Percentiles rank a stretch among this genome's conserved stretches.
Evolutionary conservation across 805 yeast species (phyloP).

Genomic region (Saturnispora ahearnii): DNA sequence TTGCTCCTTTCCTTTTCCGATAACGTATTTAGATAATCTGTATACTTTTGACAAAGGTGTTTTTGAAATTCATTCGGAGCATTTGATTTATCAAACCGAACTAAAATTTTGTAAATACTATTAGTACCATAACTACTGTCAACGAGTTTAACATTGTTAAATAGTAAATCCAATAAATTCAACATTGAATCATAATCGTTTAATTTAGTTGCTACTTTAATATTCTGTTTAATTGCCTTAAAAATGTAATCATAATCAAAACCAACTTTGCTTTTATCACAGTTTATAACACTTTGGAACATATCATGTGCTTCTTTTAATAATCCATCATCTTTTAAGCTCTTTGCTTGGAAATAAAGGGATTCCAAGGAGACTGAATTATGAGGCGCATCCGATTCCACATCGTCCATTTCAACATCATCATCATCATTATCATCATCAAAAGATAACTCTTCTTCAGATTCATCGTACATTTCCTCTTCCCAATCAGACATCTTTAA

Average conservation of each 20-base stretch:
- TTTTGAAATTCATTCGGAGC: constrained; percentile 14
- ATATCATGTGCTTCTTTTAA: constrained; percentile 18
- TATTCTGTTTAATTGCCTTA: constrained; percentile 27
- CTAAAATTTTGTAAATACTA: constrained; percentile 25
- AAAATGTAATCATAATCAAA: constrained; percentile 20
- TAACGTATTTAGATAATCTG: constrained; percentile 11
- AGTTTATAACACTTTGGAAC: constrained; percentile 17
- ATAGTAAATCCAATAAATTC: constrained; percentile 15
- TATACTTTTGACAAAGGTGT: constrained; percentile 17
- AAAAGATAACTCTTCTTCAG: constrained; percentile 28
- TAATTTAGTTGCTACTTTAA: constrained; percentile 22
- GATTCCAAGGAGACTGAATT: constrained; percentile 15
- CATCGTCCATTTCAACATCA: constrained; percentile 11
- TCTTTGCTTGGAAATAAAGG: constrained; percentile 27
- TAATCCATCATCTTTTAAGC: constrained; percentile 26
- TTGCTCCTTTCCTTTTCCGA: constrained; percentile 6
- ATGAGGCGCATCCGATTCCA: constrained; percentile 9
- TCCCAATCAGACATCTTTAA: constrained; percentile 30
- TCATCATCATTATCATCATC: constrained; percentile 23
- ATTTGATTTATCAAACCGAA: constrained; percentile 21
- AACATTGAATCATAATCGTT: constrained; percentile 13
- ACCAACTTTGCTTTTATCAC: not conserved
- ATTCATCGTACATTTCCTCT: constrained; percentile 30
- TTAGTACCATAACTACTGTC: constrained; percentile 22
- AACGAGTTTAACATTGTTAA: constrained; percentile 15